Percentiles rank a stretch among this genome's conserved stretches.
Evolutionary conservation across 495 filamentous ascomycete genomes (phyloP).

Genomic region (Lophiostoma macrostomum): DNA sequence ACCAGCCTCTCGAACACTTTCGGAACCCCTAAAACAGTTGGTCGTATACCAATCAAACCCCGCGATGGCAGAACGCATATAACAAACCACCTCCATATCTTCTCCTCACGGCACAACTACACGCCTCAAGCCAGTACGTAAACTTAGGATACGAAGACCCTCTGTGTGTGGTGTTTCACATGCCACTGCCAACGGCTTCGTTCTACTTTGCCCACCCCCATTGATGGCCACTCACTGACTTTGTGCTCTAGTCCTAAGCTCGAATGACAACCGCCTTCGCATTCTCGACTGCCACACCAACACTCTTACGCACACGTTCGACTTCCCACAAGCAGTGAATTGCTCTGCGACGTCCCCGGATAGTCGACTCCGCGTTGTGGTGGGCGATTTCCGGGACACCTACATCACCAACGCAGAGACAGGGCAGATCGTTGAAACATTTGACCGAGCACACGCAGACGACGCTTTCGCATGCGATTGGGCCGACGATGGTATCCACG

Average conservation of each 20-base stretch:
- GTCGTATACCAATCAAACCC: conserved; percentile 63
- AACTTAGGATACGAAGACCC: too few species aligned
- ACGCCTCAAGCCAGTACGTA: conserved; percentile 62
- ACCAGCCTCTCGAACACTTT: conserved; percentile 53
- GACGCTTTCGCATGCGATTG: conserved; percentile 89
- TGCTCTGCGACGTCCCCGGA: conserved; percentile 80
- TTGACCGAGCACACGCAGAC: conserved; percentile 73
- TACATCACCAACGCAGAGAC: conserved; percentile 63
- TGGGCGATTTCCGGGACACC: conserved; percentile 61
- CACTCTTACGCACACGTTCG: conserved; percentile 61
- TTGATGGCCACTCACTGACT: too few species aligned
- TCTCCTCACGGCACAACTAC: conserved; percentile 56
- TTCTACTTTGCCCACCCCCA: too few species aligned
- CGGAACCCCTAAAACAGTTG: conserved; percentile 50
- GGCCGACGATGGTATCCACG: conserved; percentile 81
- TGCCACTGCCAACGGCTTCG: too few species aligned
- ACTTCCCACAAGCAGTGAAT: conserved; percentile 68
- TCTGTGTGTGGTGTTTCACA: too few species aligned
- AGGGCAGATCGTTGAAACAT: conserved; percentile 53
- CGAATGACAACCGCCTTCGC: conserved; percentile 76
- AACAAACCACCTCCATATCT: conserved; percentile 81
- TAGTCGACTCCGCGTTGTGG: conserved; percentile 73
- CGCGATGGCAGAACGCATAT: conserved; percentile 69
- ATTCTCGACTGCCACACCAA: conserved; percentile 70
- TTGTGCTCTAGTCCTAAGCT: conserved; percentile 82